Evolutionary conservation across 495 filamentous ascomycete genomes (phyloP).

Genomic region (Penicillium herquei): DNA sequence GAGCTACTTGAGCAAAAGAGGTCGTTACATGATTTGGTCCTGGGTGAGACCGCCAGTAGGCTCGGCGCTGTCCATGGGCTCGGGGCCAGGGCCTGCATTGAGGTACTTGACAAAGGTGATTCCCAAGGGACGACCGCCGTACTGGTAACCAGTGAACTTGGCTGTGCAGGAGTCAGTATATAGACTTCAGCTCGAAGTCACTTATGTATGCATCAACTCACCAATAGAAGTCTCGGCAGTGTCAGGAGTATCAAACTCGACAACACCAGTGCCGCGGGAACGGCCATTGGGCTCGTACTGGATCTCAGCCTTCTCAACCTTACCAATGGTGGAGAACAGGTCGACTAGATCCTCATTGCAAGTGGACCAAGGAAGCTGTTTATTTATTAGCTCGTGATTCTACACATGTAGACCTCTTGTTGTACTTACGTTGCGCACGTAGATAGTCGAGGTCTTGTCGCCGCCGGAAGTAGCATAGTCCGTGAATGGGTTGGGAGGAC

Average conservation of each 20-base stretch:
- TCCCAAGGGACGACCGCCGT: constrained; percentile 91
- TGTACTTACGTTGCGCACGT: constrained; percentile 89
- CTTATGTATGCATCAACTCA: constrained; percentile 26
- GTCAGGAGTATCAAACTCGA: constrained; percentile 79
- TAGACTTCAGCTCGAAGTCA: background rate
- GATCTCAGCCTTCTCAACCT: constrained; percentile 96
- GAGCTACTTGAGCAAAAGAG: background rate
- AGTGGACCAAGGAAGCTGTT: constrained; percentile 94
- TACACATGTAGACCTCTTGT: background rate
- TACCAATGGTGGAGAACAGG: constrained; percentile 95
- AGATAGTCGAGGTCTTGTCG: constrained; percentile 80
- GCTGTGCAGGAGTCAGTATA: constrained; percentile 42
- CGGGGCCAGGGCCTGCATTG: constrained; percentile 57
- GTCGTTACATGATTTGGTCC: constrained; percentile 90
- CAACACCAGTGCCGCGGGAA: constrained; percentile 92
- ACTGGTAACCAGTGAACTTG: constrained; percentile 97
- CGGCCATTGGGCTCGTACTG: constrained; percentile 97
- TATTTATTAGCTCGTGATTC: constrained; percentile 2
- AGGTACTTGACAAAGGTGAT: constrained; percentile 90
- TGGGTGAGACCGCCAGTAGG: constrained; percentile 77
- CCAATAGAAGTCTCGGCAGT: constrained; percentile 89
- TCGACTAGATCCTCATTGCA: constrained; percentile 97
- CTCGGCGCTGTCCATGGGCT: constrained; percentile 73
- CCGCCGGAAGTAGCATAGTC: constrained; percentile 87
- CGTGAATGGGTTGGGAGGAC: constrained; percentile 91